Conservation (phyloP, 441 rosid genomes). For the Biscutella laevigata region DNA sequence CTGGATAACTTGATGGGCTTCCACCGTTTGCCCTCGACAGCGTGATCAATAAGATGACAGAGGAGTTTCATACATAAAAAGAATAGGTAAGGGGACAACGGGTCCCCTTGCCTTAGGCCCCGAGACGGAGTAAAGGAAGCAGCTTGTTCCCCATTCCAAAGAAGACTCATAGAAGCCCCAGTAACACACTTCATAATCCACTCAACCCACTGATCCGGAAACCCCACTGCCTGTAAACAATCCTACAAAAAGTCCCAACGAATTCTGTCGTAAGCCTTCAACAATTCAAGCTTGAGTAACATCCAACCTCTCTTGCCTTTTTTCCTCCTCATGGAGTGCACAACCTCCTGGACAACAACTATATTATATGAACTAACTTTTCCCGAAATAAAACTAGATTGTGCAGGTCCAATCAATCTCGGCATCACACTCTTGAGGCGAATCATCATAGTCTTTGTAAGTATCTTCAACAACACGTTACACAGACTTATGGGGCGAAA, state of each 20-base stretch:
- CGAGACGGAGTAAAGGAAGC: neutral
- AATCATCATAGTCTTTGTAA: no score
- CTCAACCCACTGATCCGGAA: neutral
- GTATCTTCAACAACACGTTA: no score
- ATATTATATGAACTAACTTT: no score
- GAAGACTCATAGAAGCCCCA: neutral
- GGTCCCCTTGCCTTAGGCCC: neutral
- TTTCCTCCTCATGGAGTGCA: no score
- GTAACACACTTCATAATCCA: neutral
- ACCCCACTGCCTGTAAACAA: neutral
- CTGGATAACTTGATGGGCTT: neutral
- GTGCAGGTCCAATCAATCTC: no score
- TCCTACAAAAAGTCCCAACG: neutral
- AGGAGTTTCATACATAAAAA: neutral
- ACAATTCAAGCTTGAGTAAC: no score
- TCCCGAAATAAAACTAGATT: no score
- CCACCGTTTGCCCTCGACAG: neutral
- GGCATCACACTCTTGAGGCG: no score
- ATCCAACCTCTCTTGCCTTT: no score
- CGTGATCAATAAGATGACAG: neutral
- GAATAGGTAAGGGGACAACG: neutral
- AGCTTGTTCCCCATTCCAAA: neutral
- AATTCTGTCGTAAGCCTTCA: neutral
- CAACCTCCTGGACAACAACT: no score
- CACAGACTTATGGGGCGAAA: no score